Evolutionary conservation across 495 filamentous ascomycete species (phyloP), one percentile per base, ranked within the genome.

Genomic region (Tuber umbilicatum): DNA sequence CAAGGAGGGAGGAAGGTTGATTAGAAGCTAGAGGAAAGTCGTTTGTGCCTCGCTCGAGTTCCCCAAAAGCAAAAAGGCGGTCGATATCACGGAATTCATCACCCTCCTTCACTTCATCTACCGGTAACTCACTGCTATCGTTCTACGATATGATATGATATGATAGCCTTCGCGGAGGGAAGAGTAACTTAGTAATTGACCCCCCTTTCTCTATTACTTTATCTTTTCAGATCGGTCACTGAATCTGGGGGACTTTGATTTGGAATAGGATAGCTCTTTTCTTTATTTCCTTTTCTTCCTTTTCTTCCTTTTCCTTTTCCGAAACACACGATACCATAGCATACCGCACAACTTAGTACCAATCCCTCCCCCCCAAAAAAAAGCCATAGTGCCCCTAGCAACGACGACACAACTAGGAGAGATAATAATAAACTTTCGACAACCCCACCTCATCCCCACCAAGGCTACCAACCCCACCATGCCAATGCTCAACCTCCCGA

Each of bases 401-500:
- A 64, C 55, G 50, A 60, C 50, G 27, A 64, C 55, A 19, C 55
- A 64, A 64, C 55, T 64, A 14, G 55, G 55, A 35, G 55, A 64
- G 55, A 64, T 64, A 64, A 64, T 64, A 64, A 64, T 64, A 64
- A 64, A 64, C 55, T 64, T 35, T 64, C 27, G 55, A 35, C 55
- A 35, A 64, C 60, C 55, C 39, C 50, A 17, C 41, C 17, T 31
- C 43, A 70, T 16, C 31, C 39, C 47, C 31, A 23, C 68, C 68
- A 39, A 27, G n/a, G 64, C 23, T 45, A 70, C 70, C 41, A 41
- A 43, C 41, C 71, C n/a, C 37, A 19, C 72, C 45, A 77, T 71
- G 37, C 45, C 75, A 12, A 42, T 79, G 19, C 73, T 78, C 72
- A 47, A 35, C 17, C 71, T 79, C 45, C 75, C 77, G 19, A 77